Percentiles rank a stretch among this genome's conserved stretches.
phyloP scores from a whole-genome alignment of 768 basidiomycete species.

The Mycena indigotica region DNA sequence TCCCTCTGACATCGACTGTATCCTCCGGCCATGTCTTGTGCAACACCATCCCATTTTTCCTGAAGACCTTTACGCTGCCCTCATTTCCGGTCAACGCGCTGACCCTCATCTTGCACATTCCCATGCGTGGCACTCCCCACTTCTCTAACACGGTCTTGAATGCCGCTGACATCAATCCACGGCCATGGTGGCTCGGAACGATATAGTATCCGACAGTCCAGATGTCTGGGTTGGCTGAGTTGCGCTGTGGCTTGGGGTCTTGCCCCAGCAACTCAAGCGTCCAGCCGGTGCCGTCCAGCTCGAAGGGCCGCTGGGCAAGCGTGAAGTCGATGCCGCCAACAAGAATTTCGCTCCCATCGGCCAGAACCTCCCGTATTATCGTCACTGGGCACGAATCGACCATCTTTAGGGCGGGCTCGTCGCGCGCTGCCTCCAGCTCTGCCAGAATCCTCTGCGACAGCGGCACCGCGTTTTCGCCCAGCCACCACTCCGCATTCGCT shows the following conservation, averaged over 20 bases:
- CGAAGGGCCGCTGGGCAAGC: background rate
- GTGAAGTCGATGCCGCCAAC: slow-evolving; percentile 1
- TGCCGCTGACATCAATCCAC: slow-evolving; percentile 74
- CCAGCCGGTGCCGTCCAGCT: background rate
- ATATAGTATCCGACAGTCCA: slow-evolving; percentile 38
- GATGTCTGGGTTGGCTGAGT: background rate
- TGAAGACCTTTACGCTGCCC: slow-evolving; percentile 65
- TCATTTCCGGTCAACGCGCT: slow-evolving; percentile 54
- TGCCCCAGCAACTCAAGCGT: background rate
- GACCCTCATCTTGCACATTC: slow-evolving; percentile 46
- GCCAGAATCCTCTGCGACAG: background rate
- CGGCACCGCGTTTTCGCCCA: background rate
- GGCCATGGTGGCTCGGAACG: slow-evolving; percentile 60
- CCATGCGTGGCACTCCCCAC: slow-evolving; percentile 72
- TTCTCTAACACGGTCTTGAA: slow-evolving; percentile 52
- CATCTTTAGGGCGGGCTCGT: slow-evolving; percentile 1
- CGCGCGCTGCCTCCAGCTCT: background rate
- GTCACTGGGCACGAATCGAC: background rate
- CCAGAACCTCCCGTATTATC: background rate
- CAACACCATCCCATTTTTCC: slow-evolving; percentile 51
- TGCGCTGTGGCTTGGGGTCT: background rate
- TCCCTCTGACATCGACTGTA: background rate
- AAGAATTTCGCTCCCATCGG: background rate
- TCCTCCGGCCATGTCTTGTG: background rate
- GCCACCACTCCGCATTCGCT: background rate